Base-by-base conservation (phyloP, 164 flowering plant genomes). In the Cinnamomum chago region DNA sequence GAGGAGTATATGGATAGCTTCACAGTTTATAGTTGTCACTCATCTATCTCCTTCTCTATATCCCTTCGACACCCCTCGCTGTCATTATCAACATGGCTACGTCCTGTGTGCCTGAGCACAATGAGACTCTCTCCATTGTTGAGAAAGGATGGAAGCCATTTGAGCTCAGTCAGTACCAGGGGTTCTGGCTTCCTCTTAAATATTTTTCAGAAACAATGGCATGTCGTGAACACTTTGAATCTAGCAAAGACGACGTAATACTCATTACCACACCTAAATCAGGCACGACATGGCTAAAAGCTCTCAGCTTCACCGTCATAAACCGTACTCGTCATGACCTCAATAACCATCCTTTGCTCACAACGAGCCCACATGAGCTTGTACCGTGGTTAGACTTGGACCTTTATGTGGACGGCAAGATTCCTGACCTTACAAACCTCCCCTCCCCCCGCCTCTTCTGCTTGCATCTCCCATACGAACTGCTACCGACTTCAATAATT, bases 391-490 rank as follows among this genome's bases (percentile, higher is more conserved):
- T 28, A 17, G 73, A 71, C 24, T 22, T 28, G 4, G 20, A 71
- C 12, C 47, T 71, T 3, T 55, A 58, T 15, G 25, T 0, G 1
- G 18, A 7, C 40, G 23, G 17, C 23, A 28, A 27, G 12, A 58
- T 6, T 17, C 73, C 47, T 71, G 65, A 55, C 28, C 47, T 27
- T 11, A 30, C 51, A 11, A 10, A 7, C 24, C 9, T 72, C 22
- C 52, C 73, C 14, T 2, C 81, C 62, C 72, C 64, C 18, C 28
- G 72, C 24, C 30, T 70, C 22, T 70, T 70, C 65, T 22, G 40
- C 40, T 5, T 62, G 2, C 73, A 70, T 20, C 17, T 52, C 15
- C 60, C 73, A 2, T 52, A 52, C 55, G 13, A 24, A 3, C 52
- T 15, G 3, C 64, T 70, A 62, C 64, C 73, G 25, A 5, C 52